Evolutionary conservation across 2,329 filamentous ascomycete species (phyloP).

Genomic region (Xylaria sp.): DNA sequence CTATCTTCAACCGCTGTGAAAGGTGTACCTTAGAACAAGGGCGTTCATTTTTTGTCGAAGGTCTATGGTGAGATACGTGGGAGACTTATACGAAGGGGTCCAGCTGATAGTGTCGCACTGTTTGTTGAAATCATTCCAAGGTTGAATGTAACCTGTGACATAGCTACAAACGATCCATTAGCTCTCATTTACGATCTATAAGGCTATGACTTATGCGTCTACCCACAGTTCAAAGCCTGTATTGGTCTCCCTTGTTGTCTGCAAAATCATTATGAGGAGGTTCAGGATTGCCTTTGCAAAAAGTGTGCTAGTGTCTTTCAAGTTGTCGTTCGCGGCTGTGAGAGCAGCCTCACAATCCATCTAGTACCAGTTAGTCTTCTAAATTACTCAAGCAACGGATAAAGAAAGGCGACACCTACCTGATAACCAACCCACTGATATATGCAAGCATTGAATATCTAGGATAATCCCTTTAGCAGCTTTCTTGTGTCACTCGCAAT

Average conservation of each 20-base stretch:
- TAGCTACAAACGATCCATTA: background rate
- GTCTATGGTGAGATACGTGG: background rate
- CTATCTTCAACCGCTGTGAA: background rate
- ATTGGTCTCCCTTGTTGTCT: background rate
- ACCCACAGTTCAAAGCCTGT: constrained; percentile 16
- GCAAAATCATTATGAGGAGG: background rate
- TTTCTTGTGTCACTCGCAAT: too few relatives aligned
- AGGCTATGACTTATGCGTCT: too few relatives aligned
- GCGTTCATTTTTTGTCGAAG: constrained; percentile 7
- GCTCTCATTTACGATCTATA: background rate
- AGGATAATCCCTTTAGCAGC: background rate
- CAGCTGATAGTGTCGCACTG: constrained; percentile 16
- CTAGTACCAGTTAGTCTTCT: background rate
- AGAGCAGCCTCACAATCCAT: background rate
- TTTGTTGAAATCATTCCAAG: constrained; percentile 5
- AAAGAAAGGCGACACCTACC: background rate
- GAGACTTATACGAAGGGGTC: constrained; percentile 5
- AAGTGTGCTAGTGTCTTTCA: background rate
- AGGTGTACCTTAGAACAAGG: background rate
- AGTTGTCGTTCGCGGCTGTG: background rate
- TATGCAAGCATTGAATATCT: constrained; percentile 14
- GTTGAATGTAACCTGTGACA: constrained; percentile 2
- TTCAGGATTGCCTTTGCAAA: background rate
- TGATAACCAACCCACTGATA: constrained; percentile 13
- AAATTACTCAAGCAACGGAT: background rate